These are phyloP conservation scores for Apiospora sp. DNA, from an alignment of 2,329 filamentous ascomycete genomes.

Conservation along the genomic window DNA sequence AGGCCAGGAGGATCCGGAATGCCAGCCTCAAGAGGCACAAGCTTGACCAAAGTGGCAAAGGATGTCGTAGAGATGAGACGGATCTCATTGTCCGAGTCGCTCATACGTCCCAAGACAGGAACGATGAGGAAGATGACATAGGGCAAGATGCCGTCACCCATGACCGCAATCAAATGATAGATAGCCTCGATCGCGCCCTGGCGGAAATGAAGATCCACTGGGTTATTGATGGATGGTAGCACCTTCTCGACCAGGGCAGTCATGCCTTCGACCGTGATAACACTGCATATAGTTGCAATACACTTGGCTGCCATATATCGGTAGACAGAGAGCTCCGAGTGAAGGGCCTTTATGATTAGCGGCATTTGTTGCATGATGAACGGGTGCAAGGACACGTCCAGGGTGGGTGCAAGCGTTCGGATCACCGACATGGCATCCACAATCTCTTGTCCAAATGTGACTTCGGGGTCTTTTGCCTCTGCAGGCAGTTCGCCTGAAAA, in stretches of 20 bases:
- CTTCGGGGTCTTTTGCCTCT: slow-evolving; percentile 76
- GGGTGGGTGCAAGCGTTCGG: slow-evolving; percentile 89
- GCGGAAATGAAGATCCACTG: slow-evolving; percentile 84
- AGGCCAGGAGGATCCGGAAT: slow-evolving; percentile 96
- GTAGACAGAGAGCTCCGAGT: slow-evolving; percentile 89
- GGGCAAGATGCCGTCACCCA: slow-evolving; percentile 94
- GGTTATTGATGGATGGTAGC: slow-evolving; percentile 89
- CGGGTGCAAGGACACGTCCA: slow-evolving; percentile 76
- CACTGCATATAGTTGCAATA: slow-evolving; percentile 95
- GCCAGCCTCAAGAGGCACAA: slow-evolving; percentile 94
- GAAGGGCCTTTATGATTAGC: slow-evolving; percentile 84
- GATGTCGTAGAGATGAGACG: slow-evolving; percentile 94
- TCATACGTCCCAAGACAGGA: slow-evolving; percentile 96
- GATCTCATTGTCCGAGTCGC: slow-evolving; percentile 95
- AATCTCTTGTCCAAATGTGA: slow-evolving; percentile 85
- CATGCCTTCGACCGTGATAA: slow-evolving; percentile 94
- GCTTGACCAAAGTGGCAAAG: slow-evolving; percentile 95
- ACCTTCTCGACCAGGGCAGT: slow-evolving; percentile 94
- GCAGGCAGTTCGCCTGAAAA: slow-evolving; percentile 77
- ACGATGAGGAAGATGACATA: slow-evolving; percentile 99
- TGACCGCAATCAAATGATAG: slow-evolving; percentile 96
- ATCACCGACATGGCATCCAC: slow-evolving; percentile 94
- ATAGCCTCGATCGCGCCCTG: slow-evolving; percentile 95
- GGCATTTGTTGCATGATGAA: slow-evolving; percentile 88
- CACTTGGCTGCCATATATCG: slow-evolving; percentile 98